These are phyloP conservation scores for Rasamsonia emersonii DNA, from an alignment of 2,329 filamentous ascomycete species.

Conservation along the genomic window DNA sequence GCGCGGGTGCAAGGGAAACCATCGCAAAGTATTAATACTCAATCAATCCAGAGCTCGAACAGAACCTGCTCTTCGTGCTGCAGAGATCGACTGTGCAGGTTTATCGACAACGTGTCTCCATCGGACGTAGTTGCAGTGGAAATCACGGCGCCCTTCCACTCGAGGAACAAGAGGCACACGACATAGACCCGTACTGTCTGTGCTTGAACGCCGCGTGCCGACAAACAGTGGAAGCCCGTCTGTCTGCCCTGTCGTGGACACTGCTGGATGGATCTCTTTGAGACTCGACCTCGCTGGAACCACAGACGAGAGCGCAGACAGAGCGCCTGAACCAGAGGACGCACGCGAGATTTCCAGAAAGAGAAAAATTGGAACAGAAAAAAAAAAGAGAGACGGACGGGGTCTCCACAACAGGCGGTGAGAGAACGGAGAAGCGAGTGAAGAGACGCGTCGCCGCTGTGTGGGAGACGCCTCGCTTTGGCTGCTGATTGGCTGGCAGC, in stretches of 20 bases:
- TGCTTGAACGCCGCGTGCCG: neutral
- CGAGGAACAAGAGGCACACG: conserved; percentile 4
- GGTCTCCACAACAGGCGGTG: no score
- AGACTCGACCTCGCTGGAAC: no score
- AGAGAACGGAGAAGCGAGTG: no score
- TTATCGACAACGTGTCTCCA: neutral
- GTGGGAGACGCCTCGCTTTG: no score
- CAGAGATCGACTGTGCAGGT: neutral
- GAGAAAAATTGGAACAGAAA: conserved; percentile 2
- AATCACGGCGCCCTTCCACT: no score
- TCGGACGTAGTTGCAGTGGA: neutral
- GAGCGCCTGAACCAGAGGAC: no score
- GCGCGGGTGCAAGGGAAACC: conserved; percentile 24
- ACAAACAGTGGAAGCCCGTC: neutral
- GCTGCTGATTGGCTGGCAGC: no score
- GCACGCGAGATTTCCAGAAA: conserved; percentile 3
- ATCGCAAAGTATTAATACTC: conserved; percentile 14
- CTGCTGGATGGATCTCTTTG: no score
- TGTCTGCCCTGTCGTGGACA: conserved; percentile 6
- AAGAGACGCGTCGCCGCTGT: no score
- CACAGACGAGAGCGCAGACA: conserved; percentile 3
- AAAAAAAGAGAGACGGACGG: no score
- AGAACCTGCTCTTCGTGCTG: conserved; percentile 1
- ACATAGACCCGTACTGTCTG: no score
- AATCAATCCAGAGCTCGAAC: neutral